phyloP scores from a whole-genome alignment of 176 grass and related monocot species.

The Coix lacrymajobi region DNA sequence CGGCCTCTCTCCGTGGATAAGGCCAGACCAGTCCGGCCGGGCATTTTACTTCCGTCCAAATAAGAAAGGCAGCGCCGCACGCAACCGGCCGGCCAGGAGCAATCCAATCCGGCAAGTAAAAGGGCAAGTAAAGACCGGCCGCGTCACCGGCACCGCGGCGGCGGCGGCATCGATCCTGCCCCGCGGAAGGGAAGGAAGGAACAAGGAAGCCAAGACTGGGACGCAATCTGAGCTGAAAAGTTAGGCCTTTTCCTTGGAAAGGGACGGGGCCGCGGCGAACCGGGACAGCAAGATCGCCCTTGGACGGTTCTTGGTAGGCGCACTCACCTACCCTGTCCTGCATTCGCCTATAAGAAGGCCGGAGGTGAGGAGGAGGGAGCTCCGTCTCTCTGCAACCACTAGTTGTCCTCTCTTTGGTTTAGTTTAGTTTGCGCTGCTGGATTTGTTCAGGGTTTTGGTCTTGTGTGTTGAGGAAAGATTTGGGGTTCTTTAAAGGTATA shows the following conservation, averaged over 20 bases:
- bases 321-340: background rate
- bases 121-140: slow-evolving; percentile 1
- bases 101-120: slow-evolving; percentile 22
- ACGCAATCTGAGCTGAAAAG: slow-evolving; percentile 28
- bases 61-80: background rate
- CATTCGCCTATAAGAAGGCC: slow-evolving; percentile 34
- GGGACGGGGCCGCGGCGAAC: slow-evolving; percentile 37
- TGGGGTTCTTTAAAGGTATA: slow-evolving; percentile 30
- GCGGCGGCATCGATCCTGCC: slow-evolving; percentile 2
- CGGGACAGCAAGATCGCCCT: slow-evolving; percentile 5
- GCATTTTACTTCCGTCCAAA: background rate
- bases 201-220: slow-evolving; percentile 2
- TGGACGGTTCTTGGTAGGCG: slow-evolving; percentile 15
- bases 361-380: background rate
- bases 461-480: too few relatives aligned
- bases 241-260: slow-evolving; percentile 20
- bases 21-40: background rate
- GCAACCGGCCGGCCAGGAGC: slow-evolving; percentile 12
- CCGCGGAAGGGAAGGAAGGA: background rate
- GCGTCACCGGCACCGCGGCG: background rate
- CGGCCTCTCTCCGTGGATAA: slow-evolving; percentile 19
- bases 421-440: background rate
- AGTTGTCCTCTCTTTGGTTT: background rate
- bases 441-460: background rate
- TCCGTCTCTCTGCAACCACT: background rate